Evolutionary conservation across 352 stramenopile genomes (phyloP), one percentile per base, ranked within the genome.

Genomic region (Globisporangium splendens): DNA sequence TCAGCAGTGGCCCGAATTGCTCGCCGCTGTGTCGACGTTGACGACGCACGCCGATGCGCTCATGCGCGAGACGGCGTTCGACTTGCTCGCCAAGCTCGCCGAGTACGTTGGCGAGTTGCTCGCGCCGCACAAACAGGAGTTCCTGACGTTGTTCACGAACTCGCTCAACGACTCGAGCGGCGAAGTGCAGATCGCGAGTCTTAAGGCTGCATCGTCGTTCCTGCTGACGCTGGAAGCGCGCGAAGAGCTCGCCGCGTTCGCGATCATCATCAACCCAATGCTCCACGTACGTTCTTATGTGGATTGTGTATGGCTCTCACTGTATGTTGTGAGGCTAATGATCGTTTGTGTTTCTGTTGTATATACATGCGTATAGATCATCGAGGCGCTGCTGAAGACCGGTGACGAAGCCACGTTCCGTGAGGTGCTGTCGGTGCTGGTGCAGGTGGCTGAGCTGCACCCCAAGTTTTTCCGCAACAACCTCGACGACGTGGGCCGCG

Each of bases 381-480:
- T 91, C n/a, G 70, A 95, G 48, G 54, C 60, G 46, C 68, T 93
- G 28, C 65, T 92, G 8, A 72, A 77, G 43, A 50, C 56, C 10
- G 71, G 70, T 13, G 86, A 95, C 56, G 83, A 95, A 52, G 60
- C 69, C 1, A 75, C 68, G 11, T 83, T 92, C 56, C 83, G 86
- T 43, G 82, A 91, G 38, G 76, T 93, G 42, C 68, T 95, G 14
- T 78, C 80, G 18, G 67, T 73, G 52, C 73, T 95, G 33, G 72
- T 95, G 51, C 77, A 89, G 66, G 70, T 95, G 8, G 77, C 83
- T 0, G 86, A 90, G 55, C 66, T 86, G 47, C 86, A 95, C 63
- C 82, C 86, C 17, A 89, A 84, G 56, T 92, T 95, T 68, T 92
- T 95, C 68, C 77, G 80, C 65, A 70, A 72, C 50, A 64, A 78